Conservation (phyloP, 257 asterid species). For the Henckelia pumila region DNA sequence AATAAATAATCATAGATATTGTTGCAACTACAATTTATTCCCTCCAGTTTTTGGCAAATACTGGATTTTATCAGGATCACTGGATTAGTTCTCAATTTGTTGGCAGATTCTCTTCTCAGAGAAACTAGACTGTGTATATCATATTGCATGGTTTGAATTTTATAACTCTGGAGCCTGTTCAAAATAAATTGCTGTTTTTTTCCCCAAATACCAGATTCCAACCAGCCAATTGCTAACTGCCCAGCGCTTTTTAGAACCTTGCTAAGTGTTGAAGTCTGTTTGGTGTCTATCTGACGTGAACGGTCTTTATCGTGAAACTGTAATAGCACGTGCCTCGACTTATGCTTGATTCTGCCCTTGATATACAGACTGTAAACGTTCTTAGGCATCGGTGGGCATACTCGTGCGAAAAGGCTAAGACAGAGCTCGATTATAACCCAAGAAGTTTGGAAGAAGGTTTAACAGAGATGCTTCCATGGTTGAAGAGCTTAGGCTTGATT, state of each 20-base stretch:
- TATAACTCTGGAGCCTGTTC: too few relatives aligned
- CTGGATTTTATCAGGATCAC: not conserved
- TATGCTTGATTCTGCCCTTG: not conserved
- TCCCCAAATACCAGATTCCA: too few relatives aligned
- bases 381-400: constrained; percentile 88
- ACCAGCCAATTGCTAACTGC: too few relatives aligned
- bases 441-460: constrained; percentile 81
- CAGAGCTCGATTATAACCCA: constrained; percentile 73
- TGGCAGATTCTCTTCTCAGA: too few relatives aligned
- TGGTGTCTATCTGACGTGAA: not conserved
- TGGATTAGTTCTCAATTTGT: not conserved
- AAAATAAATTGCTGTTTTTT: too few relatives aligned
- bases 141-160: too few relatives aligned
- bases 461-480: constrained; percentile 81
- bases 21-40: too few relatives aligned
- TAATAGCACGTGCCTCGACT: not conserved
- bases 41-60: too few relatives aligned
- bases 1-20: too few relatives aligned
- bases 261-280: too few relatives aligned
- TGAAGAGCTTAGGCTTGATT: constrained; percentile 65
- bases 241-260: too few relatives aligned
- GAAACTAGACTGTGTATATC: too few relatives aligned
- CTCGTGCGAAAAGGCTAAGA: constrained; percentile 76
- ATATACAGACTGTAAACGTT: constrained; percentile 55
- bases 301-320: not conserved